Conservation (phyloP, 108 stramenopile genomes). For the Cyclostephanos invisitatus region DNA sequence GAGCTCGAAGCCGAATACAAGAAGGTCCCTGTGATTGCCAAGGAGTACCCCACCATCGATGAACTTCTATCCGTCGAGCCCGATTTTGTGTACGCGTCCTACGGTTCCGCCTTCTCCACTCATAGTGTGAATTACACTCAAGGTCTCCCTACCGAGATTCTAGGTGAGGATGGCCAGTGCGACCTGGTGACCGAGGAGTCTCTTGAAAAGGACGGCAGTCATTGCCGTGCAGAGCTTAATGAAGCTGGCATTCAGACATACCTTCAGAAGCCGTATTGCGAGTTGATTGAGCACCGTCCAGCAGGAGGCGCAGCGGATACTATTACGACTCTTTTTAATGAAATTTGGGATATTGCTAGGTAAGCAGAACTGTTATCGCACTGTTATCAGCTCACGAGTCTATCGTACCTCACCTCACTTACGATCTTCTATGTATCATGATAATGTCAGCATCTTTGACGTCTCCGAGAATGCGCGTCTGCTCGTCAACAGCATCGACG, state of each 20-base stretch:
- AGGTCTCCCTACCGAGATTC: no score
- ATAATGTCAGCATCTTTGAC: constrained; percentile 14
- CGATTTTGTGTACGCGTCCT: constrained; percentile 25
- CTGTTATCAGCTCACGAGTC: no score
- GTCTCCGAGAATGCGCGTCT: constrained; percentile 13
- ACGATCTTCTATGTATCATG: no score
- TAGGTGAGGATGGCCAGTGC: no score
- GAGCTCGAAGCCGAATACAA: constrained; percentile 18
- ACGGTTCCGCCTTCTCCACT: constrained; percentile 14
- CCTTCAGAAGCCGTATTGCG: constrained; percentile 23
- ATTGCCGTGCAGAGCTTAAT: constrained; percentile 25
- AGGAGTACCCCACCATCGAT: constrained; percentile 21
- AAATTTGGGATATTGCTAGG: constrained; percentile 31
- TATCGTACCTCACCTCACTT: no score
- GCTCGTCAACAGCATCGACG: constrained; percentile 18
- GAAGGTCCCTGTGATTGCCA: constrained; percentile 14
- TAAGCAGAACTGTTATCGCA: no score
- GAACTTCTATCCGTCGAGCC: constrained; percentile 17
- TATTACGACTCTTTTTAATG: constrained; percentile 7
- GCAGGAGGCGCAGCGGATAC: constrained; percentile 3
- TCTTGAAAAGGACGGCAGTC: constrained; percentile 3
- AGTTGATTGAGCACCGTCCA: constrained; percentile 15
- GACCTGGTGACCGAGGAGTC: no score
- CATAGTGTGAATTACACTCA: no score
- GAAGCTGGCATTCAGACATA: constrained; percentile 30